Evolutionary conservation across 2,329 filamentous ascomycete species (phyloP), one percentile per base, ranked within the genome.

Genomic region (Ceratocystiopsis minuta): DNA sequence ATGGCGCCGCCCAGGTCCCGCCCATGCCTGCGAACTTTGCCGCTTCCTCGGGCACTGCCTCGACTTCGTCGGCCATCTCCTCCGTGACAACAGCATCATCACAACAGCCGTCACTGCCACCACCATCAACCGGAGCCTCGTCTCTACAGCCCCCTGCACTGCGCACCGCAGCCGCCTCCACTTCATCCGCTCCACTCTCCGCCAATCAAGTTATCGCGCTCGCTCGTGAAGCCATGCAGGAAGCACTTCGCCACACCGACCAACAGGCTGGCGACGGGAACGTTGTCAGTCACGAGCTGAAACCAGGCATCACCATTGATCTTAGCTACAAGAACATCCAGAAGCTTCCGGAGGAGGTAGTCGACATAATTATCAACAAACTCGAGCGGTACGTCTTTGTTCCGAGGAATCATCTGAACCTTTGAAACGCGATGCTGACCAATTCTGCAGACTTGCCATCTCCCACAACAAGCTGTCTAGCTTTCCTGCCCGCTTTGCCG

Each of bases 301-400:
- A 77, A 54, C 74, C 77, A 1, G 81, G 82, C 45, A 72, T 85
- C 45, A 87, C 82, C 31, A 78, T 88, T 51, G 80, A 87, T 57
- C 60, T 87, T 48, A 83, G 80, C 57, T 75, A 80, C 52, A 80
- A 78, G 59, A 75, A 75, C 53, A 85, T 87, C 37, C 70, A 75
- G 51, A 71, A 68, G 48, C 60, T 85, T 43, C 80, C 80, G 0
- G 77, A 81, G 45, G 80, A 84, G 57, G 75, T 83, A 36, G 75
- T 85, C 35, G 75, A 80, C 52, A 71, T 84, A 46, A 80, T 85
- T 52, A 80, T 80, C 57, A 67, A 78, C 51, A 76, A 81, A 55
- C 65, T 84, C 47, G 79, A 83, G 61, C 68, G 80, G 78, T 83
- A 55, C 24, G 24, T 28, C 24, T 28, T n/a, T n/a, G n/a, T n/a